Evolutionary conservation across 2,329 filamentous ascomycete genomes (phyloP), one percentile per base, ranked within the genome.

Genomic region (Penicillium sp.): DNA sequence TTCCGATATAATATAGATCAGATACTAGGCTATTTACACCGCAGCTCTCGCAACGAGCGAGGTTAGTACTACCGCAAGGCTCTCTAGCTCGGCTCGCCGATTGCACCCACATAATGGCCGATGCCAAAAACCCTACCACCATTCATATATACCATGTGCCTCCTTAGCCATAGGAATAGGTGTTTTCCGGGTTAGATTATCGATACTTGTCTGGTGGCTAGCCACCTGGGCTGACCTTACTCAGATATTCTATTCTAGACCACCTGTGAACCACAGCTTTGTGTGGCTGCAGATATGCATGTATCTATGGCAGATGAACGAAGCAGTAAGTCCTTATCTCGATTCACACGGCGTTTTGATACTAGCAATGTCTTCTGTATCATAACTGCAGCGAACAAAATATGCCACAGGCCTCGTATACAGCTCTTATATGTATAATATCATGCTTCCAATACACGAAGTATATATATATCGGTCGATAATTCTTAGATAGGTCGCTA

Each of bases 201-300:
- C 20, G 8, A 27, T 42, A 29, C 9, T 15, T 42, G 17, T 23
- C 33, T 7, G 39, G 37, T 23, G 20, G 13, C 18, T 42, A 15
- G 33, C 33, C 1, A 11, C 33, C 7, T 42, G 39, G 29, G 28
- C 33, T 6, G 37, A 42, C 6, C 8, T 42, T 16, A 20, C 20
- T 4, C 33, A 32, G 8, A 29, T 37, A 17, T 42, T 42, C 7
- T 37, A 42, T 27, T 21, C 28, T 6, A 16, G 16, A 4, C 20
- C 14, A 10, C 21, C 20, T 1, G 39, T 10, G 8, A 33, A 33
- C 14, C 32, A 21, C 8, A 16, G n/a, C 3, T 42, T 30, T 36
- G 13, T 33, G 16, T 42, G 33, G 39, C 14, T 33, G 7, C 33
- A 37, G 9, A 42, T 36, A 18, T 36, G 29, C n/a, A 21, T 20